Evolutionary conservation across 106 monocot species (phyloP), one percentile per base, ranked within the genome.

Genomic region (Acorus calamus): DNA sequence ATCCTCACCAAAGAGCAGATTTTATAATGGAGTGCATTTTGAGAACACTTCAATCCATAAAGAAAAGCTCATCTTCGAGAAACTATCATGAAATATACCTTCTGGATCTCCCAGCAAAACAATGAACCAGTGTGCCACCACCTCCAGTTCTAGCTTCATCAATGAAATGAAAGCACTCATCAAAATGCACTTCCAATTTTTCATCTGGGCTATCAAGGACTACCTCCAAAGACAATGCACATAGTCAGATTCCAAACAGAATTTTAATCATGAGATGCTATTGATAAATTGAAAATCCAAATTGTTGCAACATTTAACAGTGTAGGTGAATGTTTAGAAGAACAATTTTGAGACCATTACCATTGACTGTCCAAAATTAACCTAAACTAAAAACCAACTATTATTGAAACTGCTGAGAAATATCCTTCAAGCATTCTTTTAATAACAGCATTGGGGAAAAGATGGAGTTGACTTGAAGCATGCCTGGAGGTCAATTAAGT

Each of bases 91-190:
- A 4, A 47, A 46, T 48, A 55, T 73, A 94, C 94, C 94, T 94
- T 80, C 94, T 87, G 6, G 94, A 94, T 69, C 79, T 79, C 66
- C 94, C 94, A 11, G 94, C 94, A 84, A 90, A 89, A 60, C 94
- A 94, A 74, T 94, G 94, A 58, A 94, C 94, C 48, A 94, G 62
- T 4, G 80, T 82, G 44, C 62, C 66, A 56, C 90, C 87, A 55
- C 89, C 89, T 46, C 53, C 9, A n/a, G 57, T 61, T 70, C 55
- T 86, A 65, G 86, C 86, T 72, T 84, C 74, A 57, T 94, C 84
- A 42, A 94, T 87, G 64, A 94, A 94, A 59, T 76, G 69, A 62
- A 87, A 84, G 66, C 94, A 94, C 46, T 87, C 94, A 53, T 84
- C 73, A 71, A 90, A 94, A 64, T 94, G 60, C 44, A 78, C 64